These are phyloP conservation scores for Hyaloscypha finlandica DNA, from an alignment of 495 filamentous ascomycete species.

Conservation along the genomic window DNA sequence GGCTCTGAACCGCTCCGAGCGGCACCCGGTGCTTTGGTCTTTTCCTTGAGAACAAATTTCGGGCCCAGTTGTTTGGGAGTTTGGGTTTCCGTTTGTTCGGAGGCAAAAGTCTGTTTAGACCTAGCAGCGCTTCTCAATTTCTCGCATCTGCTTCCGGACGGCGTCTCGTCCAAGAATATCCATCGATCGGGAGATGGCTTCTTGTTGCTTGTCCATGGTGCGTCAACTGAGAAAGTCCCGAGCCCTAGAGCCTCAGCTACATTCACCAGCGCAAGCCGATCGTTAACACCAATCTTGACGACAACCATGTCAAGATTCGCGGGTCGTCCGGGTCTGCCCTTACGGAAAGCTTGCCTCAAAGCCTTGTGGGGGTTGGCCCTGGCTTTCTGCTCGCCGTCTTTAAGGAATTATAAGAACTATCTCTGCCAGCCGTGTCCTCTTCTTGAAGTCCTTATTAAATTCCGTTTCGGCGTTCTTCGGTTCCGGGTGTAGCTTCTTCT, in stretches of 20 bases:
- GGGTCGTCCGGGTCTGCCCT: slow-evolving; percentile 7
- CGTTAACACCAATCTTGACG: slow-evolving; percentile 7
- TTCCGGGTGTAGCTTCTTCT: slow-evolving; percentile 18
- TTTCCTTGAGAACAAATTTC: slow-evolving; percentile 2
- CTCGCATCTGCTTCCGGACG: slow-evolving; percentile 20
- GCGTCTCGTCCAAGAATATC: slow-evolving; percentile 19
- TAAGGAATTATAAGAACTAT: slow-evolving; percentile 5
- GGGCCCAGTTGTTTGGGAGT: not conserved
- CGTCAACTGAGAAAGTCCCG: slow-evolving; percentile 13
- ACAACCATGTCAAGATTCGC: slow-evolving; percentile 18
- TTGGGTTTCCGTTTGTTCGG: not conserved
- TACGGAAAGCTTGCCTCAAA: slow-evolving; percentile 13
- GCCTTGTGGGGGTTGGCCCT: slow-evolving; percentile 7
- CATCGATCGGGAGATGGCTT: slow-evolving; percentile 15
- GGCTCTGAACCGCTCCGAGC: not conserved
- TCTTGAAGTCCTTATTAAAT: slow-evolving; percentile 19
- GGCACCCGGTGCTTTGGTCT: not conserved
- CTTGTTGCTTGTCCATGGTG: slow-evolving; percentile 15
- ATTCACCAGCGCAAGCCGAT: slow-evolving; percentile 5
- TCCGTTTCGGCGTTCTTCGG: slow-evolving; percentile 13
- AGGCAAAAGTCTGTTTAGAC: not conserved
- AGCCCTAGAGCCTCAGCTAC: slow-evolving; percentile 8
- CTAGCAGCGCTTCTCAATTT: slow-evolving; percentile 17
- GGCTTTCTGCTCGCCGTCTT: slow-evolving; percentile 12
- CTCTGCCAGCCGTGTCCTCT: slow-evolving; percentile 2